Base-by-base conservation (phyloP, 2,329 filamentous ascomycete genomes). In the Macroventuria anomochaeta region DNA sequence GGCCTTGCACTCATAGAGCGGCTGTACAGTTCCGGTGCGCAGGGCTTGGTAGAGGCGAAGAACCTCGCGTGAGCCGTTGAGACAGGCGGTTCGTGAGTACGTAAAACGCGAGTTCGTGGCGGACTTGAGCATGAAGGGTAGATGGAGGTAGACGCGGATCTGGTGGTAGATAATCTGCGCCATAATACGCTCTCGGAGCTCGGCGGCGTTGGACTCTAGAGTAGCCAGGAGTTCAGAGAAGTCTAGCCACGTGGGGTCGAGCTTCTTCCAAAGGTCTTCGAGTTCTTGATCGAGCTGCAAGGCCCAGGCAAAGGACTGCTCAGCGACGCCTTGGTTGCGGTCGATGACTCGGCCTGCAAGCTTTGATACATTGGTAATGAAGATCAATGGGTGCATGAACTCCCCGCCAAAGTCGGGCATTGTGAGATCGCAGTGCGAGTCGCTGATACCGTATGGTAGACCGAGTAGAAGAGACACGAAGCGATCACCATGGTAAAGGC, bases 381-480 rank as follows among this genome's bases (percentile, higher is more conserved):
- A 74, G 33, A 55, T 47, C 17, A 73, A 40, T 4, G 71, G 72
- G 28, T 71, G 62, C 13, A 72, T 42, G 47, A 62, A 73, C 13
- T 65, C 53, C 28, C 65, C 61, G n/a, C 51, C 54, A n/a, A 65
- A 57, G 4, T 67, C 62, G 3, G 68, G 68, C 36, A 73, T 61
- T 8, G 50, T 64, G 33, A 73, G 62, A 41, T 74, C 72, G 59
- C 73, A 74, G 39, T 77, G 75, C 1, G 65, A 51, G 53, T 79
- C 76, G 54, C 53, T 64, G 32, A 79, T 71, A 25, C 72, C 74
- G 48, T 78, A 76, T 2, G 83, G 83, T 6, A 85, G 74, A 11
- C 83, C 83, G 3, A 85, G 74, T n/a, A 83, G 71, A 15, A 83
- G 63, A 20, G 81, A 81, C 5, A 83, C 62, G 56, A 80, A 79